A percentile compares a stretch with the other conserved stretches of the same genome.
phyloP scores from a whole-genome alignment of 2,329 filamentous ascomycete species.

The Sarocladiaceae sp. region DNA sequence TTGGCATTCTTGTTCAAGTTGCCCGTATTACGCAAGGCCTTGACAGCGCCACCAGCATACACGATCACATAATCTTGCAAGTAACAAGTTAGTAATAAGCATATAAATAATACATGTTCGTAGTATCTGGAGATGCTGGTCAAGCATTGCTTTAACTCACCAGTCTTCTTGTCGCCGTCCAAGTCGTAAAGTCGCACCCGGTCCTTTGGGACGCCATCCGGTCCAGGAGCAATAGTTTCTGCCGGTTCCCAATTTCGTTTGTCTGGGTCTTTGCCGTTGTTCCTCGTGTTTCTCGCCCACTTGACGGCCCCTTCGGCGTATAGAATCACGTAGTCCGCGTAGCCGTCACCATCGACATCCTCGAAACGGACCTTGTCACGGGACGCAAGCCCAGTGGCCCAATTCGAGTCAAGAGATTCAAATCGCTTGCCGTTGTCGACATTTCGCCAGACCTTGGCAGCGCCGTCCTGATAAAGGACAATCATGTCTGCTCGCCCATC shows the following conservation, averaged over 20 bases:
- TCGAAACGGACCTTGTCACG: conserved; percentile 7
- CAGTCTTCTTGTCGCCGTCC: conserved; percentile 1
- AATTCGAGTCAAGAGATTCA: conserved; percentile 10
- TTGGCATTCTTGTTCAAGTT: neutral
- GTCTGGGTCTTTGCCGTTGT: conserved; percentile 11
- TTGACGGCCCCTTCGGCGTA: conserved; percentile 8
- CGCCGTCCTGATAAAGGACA: neutral
- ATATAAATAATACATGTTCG: no score
- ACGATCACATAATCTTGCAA: conserved; percentile 10
- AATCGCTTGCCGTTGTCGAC: conserved; percentile 7
- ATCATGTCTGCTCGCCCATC: neutral
- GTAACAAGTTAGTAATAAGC: no score
- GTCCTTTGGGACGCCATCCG: neutral
- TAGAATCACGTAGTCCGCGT: conserved; percentile 14
- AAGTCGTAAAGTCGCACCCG: neutral
- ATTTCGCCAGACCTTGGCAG: conserved; percentile 1
- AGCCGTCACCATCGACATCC: conserved; percentile 14
- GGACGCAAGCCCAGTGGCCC: conserved; percentile 9
- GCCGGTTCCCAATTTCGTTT: conserved; percentile 12
- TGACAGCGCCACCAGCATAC: conserved; percentile 10
- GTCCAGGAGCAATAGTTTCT: conserved; percentile 1
- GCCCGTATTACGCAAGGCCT: conserved; percentile 1
- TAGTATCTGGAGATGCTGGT: no score
- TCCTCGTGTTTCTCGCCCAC: conserved; percentile 11
- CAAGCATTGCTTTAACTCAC: no score